These are phyloP conservation scores for Ophiostoma ips DNA, from an alignment of 2,329 filamentous ascomycete genomes.

Conservation along the genomic window DNA sequence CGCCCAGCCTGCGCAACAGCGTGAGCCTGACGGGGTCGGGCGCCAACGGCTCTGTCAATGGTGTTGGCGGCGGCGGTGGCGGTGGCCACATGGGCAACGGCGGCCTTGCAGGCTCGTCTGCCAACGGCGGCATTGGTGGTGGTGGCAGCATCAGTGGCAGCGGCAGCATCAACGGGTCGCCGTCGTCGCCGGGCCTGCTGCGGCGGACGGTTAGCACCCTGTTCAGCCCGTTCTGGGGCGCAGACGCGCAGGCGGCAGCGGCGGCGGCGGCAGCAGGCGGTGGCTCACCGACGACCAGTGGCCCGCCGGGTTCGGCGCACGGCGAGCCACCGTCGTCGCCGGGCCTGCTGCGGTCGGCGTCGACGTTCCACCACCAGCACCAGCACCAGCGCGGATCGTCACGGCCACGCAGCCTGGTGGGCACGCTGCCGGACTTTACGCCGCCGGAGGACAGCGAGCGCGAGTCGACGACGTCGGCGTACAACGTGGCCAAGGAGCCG, in stretches of 20 bases:
- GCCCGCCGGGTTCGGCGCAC: conserved; percentile 4
- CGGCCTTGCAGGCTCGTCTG: not conserved
- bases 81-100: not conserved
- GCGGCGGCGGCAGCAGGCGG: no score
- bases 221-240: conserved; percentile 42
- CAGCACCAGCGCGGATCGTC: conserved; percentile 8
- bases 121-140: not conserved
- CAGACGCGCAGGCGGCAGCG: conserved; percentile 23
- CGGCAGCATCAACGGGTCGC: conserved; percentile 21
- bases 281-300: not conserved
- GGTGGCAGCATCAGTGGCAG: not conserved
- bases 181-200: conserved; percentile 43
- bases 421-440: conserved; percentile 25
- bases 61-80: no score
- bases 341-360: conserved; percentile 23
- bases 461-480: conserved; percentile 49
- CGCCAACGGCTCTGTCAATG: not conserved
- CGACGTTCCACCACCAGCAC: conserved; percentile 16
- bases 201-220: conserved; percentile 51
- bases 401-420: conserved; percentile 1
- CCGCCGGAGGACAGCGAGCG: conserved; percentile 66
- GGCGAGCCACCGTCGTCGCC: conserved; percentile 16
- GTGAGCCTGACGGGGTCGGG: conserved; percentile 21
- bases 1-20: conserved; percentile 29
- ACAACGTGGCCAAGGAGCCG: conserved; percentile 64